Evolutionary conservation across 1,284 basidiomycete species (phyloP), one percentile per base, ranked within the genome.

Genomic region (Melanopsichium pennsylvanicum): DNA sequence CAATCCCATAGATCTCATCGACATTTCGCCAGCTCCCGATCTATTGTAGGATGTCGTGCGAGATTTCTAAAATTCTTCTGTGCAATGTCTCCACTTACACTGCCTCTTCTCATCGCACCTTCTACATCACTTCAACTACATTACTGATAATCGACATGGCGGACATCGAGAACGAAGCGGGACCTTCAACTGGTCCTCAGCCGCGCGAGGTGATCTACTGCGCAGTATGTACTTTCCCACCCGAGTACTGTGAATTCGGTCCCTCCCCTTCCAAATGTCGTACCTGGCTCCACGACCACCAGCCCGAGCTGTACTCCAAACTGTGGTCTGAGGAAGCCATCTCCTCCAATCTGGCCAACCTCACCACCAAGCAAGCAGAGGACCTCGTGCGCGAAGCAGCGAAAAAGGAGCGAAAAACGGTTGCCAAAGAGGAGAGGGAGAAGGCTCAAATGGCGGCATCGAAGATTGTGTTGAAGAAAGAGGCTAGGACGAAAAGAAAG

Each of bases 221-320:
- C 36, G 62, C 69, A 11, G 56, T 78, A n/a, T 78, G 74, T 66
- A 74, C 78, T 37, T 78, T 78, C 41, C 78, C 78, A 0, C 76
- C 76, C 44, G 78, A 80, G 48, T 80, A 79, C 66, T 80, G 78
- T 63, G 75, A 78, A 42, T 80, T 78, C 41, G 72, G 75, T 2
- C 71, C 75, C 1, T 70, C 69, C 2, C 48, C 68, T 11, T 72
- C 76, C 19, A 78, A 74, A 46, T 80, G 78, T 52, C 67, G 73
- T 7, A 37, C 68, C 23, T 78, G 78, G 72, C 43, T 80, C 15
- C 58, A 71, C 34, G 54, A 64, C 25, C 46, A 60, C 31, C 64
- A 80, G 39, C 72, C 76, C 10, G 56, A 38, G 10, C 43, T 77
- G 27, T 76, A 63, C 47, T 36, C 52, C 33, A 41, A 60, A 22